Base-by-base conservation (phyloP, 2,329 filamentous ascomycete genomes). In the Diaporthe citriasiana region DNA sequence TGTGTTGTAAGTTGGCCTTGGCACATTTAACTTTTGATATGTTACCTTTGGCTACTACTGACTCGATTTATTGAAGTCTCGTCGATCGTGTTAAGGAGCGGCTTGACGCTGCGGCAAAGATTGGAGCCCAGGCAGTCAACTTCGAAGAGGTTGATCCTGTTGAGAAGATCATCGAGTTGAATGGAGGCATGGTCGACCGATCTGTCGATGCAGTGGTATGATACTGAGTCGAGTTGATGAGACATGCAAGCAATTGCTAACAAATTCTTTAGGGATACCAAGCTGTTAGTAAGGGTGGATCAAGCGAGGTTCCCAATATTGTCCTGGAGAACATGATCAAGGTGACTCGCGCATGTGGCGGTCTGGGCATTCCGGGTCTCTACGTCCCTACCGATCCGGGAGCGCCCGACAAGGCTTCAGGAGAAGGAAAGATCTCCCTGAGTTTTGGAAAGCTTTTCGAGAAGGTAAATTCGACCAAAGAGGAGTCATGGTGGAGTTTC, bases 381-480 rank as follows among this genome's bases (percentile, higher is more conserved):
- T 84, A 84, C 59, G 82, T 84, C 3, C 89, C 83, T 0, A 83
- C 80, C 76, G 89, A 93, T 75, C 91, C 91, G 19, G 91, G 91
- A 60, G 91, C 91, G 42, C 88, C 90, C 2, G 91, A 93, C 75
- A 86, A 85, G 70, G 87, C 90, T 56, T 85, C 87, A 25, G 88
- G 86, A n/a, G 90, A 91, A 77, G 91, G 91, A 0, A 89, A 91
- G 85, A 89, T 93, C 71, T 84, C 90, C 75, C 83, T 93, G 38
- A 90, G 88, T 71, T 93, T 93, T 77, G 90, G 91, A 72, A 93
- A 93, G 80, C 83, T 93, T 0, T 93, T 93, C 77, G 91, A 93
- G 77, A 93, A 93, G 86, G 89, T 87, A 80, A 66, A 77, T 70
- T 8, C 47, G 12, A 53, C 59, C 7, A 17, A 7, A 50, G 3